phyloP scores from a whole-genome alignment of 2,329 filamentous ascomycete species.

The Fusarium albidum region DNA sequence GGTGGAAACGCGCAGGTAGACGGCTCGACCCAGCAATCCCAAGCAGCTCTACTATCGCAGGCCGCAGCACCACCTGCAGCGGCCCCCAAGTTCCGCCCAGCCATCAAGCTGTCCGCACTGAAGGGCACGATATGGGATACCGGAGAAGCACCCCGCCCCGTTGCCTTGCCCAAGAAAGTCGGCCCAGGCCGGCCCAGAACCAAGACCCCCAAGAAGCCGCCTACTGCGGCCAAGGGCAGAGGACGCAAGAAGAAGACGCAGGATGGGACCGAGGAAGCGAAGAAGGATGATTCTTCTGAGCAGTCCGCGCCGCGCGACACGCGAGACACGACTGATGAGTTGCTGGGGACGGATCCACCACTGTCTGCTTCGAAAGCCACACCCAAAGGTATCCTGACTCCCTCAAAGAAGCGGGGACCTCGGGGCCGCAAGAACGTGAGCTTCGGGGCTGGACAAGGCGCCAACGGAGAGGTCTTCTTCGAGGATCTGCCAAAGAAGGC shows the following conservation, averaged over 20 bases:
- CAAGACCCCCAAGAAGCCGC: constrained; percentile 34
- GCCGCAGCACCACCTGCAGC: constrained; percentile 21
- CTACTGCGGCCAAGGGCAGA: constrained; percentile 28
- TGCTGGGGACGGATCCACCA: constrained; percentile 19
- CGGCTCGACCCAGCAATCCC: constrained; percentile 1
- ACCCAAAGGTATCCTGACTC: constrained; percentile 66
- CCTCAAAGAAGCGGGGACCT: constrained; percentile 55
- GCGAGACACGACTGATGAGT: constrained; percentile 25
- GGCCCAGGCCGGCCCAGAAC: constrained; percentile 30
- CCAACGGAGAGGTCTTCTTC: constrained; percentile 58
- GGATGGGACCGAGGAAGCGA: constrained; percentile 13
- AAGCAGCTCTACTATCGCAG: constrained; percentile 17
- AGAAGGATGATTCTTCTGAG: constrained; percentile 4
- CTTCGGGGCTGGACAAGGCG: constrained; percentile 51
- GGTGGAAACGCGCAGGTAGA: constrained; percentile 10
- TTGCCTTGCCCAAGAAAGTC: constrained; percentile 34
- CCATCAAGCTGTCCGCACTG: constrained; percentile 48
- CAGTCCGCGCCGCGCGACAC: constrained; percentile 14
- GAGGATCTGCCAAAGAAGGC: constrained; percentile 58
- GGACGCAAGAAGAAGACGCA: constrained; percentile 35
- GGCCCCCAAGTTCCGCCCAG: constrained; percentile 39
- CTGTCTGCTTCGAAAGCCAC: constrained; percentile 33
- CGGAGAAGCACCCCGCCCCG: constrained; percentile 32
- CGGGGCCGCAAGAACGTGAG: constrained; percentile 62
- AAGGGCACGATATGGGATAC: constrained; percentile 51